These are phyloP conservation scores for Claviceps monticola DNA, from an alignment of 2,329 filamentous ascomycete genomes.

Conservation along the genomic window DNA sequence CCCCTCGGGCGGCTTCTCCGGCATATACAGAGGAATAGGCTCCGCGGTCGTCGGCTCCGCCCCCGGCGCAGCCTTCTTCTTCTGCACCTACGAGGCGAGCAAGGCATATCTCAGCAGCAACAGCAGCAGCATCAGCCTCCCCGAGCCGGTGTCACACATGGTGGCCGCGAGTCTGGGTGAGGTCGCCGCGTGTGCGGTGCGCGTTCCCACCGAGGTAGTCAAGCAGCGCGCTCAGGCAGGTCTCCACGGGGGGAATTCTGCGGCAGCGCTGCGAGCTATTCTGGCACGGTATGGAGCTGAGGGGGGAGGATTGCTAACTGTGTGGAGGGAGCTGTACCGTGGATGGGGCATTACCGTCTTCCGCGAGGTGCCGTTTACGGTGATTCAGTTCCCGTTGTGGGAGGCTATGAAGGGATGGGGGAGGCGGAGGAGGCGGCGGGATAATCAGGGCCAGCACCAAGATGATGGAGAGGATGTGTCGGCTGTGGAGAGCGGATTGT, in stretches of 20 bases:
- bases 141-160: constrained; percentile 52
- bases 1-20: constrained; percentile 71
- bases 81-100: constrained; percentile 77
- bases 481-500: constrained; percentile 67
- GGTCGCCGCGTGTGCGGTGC: constrained; percentile 78
- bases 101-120: constrained; percentile 32
- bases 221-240: constrained; percentile 93
- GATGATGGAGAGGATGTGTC: constrained; percentile 32
- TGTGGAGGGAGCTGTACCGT: constrained; percentile 77
- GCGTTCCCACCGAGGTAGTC: constrained; percentile 91
- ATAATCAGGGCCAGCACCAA: constrained; percentile 6
- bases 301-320: constrained; percentile 33
- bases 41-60: constrained; percentile 82
- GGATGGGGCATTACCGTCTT: constrained; percentile 89
- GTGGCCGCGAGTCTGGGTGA: constrained; percentile 75
- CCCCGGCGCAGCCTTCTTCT: constrained; percentile 91
- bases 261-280: constrained; percentile 57
- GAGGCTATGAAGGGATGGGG: constrained; percentile 72
- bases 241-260: constrained; percentile 58
- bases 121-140: constrained; percentile 27
- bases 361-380: constrained; percentile 91
- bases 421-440: constrained; percentile 12
- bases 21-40: constrained; percentile 87
- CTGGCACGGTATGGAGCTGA: constrained; percentile 29
- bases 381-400: constrained; percentile 96